Percentiles rank a stretch among this genome's conserved stretches.
Evolutionary conservation across 345 rosid species (phyloP).

Genomic region (Eucalyptus paniculata): DNA sequence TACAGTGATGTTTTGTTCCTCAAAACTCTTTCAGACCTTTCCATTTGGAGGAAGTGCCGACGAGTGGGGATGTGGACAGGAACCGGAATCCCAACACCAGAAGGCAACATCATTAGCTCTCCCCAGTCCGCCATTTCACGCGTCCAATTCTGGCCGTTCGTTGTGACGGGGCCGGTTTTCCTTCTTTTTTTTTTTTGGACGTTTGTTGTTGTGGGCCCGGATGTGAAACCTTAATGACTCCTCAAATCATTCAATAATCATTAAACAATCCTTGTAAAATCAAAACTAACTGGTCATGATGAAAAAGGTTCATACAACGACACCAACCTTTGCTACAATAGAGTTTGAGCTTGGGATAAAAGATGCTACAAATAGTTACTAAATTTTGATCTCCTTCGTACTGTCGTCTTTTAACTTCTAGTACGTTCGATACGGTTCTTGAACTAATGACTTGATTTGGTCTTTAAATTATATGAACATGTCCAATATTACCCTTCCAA

Average conservation of each 20-base stretch:
- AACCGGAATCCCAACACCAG: background rate
- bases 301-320: background rate
- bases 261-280: background rate
- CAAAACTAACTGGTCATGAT: background rate
- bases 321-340: background rate
- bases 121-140: background rate
- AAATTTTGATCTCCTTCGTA: too few species aligned
- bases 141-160: background rate
- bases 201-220: background rate
- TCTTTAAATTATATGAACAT: background rate
- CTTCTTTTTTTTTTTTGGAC: background rate
- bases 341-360: background rate
- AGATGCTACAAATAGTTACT: background rate
- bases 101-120: background rate
- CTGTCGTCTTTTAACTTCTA: background rate
- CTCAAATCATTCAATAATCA: background rate
- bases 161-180: background rate
- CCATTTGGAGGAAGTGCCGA: background rate
- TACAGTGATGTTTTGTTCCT: background rate
- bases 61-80: background rate
- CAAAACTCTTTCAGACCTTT: background rate
- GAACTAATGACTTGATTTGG: too few species aligned
- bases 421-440: background rate
- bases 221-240: background rate
- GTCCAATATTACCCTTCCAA: rapidly evolving